phyloP scores from a whole-genome alignment of 129 eudicot genomes.

The Deinandra increscens region DNA sequence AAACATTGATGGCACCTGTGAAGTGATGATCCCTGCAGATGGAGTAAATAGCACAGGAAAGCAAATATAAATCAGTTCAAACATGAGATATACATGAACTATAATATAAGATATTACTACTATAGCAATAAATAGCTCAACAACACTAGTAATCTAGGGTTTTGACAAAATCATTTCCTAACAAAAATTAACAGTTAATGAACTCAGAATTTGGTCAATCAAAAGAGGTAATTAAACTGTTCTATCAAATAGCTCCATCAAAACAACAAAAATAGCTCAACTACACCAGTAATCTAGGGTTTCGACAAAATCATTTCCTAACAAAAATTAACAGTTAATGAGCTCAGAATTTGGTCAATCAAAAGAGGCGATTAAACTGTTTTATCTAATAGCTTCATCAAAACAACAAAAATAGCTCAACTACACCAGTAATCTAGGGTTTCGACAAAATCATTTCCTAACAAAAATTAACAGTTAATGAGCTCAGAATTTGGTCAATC shows the following conservation, averaged over 20 bases:
- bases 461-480: neutral
- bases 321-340: neutral
- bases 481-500: neutral
- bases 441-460: neutral
- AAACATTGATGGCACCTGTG: conserved; percentile 26
- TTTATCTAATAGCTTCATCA: neutral
- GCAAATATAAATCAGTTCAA: neutral
- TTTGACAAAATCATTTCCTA: neutral
- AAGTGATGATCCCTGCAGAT: conserved; percentile 18
- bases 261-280: conserved; percentile 26
- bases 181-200: neutral
- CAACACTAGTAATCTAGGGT: conserved; percentile 22
- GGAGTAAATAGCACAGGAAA: neutral
- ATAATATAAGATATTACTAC: neutral
- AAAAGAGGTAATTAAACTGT: neutral
- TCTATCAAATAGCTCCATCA: neutral
- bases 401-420: conserved; percentile 26
- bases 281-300: conserved; percentile 22
- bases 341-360: neutral
- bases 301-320: neutral
- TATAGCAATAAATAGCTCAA: conserved; percentile 20
- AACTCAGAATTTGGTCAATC: neutral
- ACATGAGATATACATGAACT: conserved; percentile 21
- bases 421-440: conserved; percentile 22
- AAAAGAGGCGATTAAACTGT: neutral